Evolutionary conservation across 2,329 filamentous ascomycete genomes (phyloP), one percentile per base, ranked within the genome.

Genomic region (Whalleya microplaca): DNA sequence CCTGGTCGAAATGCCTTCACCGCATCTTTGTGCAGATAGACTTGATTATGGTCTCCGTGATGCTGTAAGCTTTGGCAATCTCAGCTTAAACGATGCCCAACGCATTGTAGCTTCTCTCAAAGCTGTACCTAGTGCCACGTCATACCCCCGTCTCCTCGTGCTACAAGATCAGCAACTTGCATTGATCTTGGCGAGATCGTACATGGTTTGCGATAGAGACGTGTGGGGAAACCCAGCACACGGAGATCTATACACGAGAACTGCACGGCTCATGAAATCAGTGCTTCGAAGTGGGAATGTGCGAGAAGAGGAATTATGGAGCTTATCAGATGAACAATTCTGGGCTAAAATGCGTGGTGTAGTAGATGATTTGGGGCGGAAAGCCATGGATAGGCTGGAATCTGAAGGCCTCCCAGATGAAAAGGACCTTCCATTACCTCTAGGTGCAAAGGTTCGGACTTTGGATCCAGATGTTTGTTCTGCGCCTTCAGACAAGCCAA

Each of bases 11-110:
- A 67, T 61, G 67, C 66, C 69, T 5, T 62, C 74, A 21, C 74
- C 74, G 5, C 72, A 69, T 27, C 71, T 76, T 2, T 76, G 73
- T 53, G 73, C 74, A 20, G 74, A 76, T 55, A 67, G 74, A 29
- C 66, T 76, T 7, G 74, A 76, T 59, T 76, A 76, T 51, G 66
- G 69, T 18, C 62, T 76, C 21, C 73, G 73, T 19, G 74, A 76
- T 46, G 51, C 69, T 0, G 66, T 74, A 1, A 67, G 62, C 1
- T 72, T 74, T 37, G 67, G 64, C 0, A 68, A 72, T 18, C 56
- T 76, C 20, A n/a, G 54, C 2, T 45, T 73, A 0, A 58, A 66
- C 16, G 67, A 73, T n/a, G 72, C 68, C 0, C 65, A 48, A 32
- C 41, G 59, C 3, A 55, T 75, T 18, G 50, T 73, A 20, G 51